Conservation (phyloP, 2,329 filamentous ascomycete species). For the Fonsecaea monophora region DNA sequence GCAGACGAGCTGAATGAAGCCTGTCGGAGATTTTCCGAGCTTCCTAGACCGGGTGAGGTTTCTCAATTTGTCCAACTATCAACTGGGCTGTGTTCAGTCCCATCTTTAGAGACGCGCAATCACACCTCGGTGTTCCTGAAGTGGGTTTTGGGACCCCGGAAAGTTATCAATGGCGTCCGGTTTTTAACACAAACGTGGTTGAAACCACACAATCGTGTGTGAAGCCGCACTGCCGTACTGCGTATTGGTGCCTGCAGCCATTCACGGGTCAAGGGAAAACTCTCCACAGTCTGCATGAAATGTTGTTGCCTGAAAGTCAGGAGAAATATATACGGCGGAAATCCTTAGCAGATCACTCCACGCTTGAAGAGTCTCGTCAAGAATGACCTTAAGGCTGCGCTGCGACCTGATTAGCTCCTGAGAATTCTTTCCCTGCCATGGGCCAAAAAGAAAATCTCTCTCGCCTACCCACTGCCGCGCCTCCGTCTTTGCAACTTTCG, state of each 20-base stretch:
- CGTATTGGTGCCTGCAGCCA: neutral
- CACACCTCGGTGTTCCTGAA: neutral
- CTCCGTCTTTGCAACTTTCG: neutral
- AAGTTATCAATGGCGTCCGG: neutral
- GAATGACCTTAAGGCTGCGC: neutral
- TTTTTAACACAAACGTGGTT: neutral
- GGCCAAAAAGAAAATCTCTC: constrained; percentile 5
- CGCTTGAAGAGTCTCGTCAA: neutral
- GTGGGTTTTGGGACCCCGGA: neutral
- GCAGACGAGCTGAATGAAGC: neutral
- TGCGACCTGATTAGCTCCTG: neutral
- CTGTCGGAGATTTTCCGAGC: neutral
- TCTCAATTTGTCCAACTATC: neutral
- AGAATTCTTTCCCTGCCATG: neutral
- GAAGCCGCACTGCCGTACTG: neutral
- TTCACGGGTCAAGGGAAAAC: neutral
- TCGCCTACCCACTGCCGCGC: neutral
- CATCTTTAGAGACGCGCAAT: neutral
- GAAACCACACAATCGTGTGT: neutral
- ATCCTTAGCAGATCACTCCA: neutral
- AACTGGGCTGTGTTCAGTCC: neutral
- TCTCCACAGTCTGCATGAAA: neutral
- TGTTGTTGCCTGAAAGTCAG: neutral
- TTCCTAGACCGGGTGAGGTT: neutral
- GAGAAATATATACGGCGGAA: neutral